phyloP scores from a whole-genome alignment of 495 filamentous ascomycete genomes.

The Penicillium pulvis region DNA sequence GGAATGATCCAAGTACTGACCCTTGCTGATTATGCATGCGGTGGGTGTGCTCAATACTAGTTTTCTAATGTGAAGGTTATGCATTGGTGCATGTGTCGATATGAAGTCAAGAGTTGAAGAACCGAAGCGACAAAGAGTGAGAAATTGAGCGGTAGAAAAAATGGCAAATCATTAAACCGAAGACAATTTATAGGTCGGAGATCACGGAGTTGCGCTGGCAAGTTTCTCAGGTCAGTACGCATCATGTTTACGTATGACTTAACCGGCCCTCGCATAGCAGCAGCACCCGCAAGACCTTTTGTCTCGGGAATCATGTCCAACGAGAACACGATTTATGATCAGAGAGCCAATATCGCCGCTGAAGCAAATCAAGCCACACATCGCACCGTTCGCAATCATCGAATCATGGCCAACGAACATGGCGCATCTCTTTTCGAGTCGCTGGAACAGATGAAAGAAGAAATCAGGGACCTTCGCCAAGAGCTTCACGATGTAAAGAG shows the following conservation, averaged over 20 bases:
- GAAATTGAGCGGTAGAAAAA: too few species aligned
- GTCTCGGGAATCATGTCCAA: not conserved
- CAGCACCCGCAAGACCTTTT: slow-evolving; percentile 1
- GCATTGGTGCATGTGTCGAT: too few species aligned
- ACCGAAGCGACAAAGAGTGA: too few species aligned
- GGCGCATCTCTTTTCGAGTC: not conserved
- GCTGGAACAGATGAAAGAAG: not conserved
- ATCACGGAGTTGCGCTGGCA: too few species aligned
- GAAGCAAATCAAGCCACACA: not conserved
- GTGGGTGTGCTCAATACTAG: too few species aligned
- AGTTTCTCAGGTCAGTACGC: not conserved
- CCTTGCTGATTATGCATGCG: too few species aligned
- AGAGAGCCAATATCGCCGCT: not conserved
- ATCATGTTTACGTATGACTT: not conserved
- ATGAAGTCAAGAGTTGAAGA: too few species aligned
- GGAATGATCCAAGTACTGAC: too few species aligned
- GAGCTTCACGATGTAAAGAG: too few species aligned
- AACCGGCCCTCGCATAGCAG: not conserved
- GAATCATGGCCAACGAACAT: not conserved
- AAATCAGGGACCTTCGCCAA: not conserved
- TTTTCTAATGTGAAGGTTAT: too few species aligned
- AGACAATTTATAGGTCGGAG: too few species aligned
- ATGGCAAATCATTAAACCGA: too few species aligned
- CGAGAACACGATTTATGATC: not conserved
- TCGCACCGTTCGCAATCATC: not conserved